These are phyloP conservation scores for Zychaea mexicana DNA, from an alignment of 371 early-diverging fungal genomes.

Conservation along the genomic window DNA sequence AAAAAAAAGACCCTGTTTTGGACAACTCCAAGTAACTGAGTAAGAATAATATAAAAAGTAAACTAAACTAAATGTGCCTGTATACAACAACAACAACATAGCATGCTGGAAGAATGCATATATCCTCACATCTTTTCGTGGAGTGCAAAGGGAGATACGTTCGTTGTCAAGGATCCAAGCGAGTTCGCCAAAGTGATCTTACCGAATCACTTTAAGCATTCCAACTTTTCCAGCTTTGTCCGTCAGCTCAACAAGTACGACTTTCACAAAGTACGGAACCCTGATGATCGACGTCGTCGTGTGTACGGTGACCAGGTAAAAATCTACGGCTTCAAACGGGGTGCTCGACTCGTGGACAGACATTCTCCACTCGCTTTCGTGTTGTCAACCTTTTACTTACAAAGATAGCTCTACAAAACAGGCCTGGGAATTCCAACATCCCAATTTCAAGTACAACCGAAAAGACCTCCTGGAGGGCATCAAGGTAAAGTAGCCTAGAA, in stretches of 20 bases:
- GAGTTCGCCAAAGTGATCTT: slow-evolving; percentile 75
- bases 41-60: no score
- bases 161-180: slow-evolving; percentile 81
- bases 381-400: no score
- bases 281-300: slow-evolving; percentile 61
- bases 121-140: slow-evolving; percentile 73
- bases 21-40: no score
- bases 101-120: slow-evolving; percentile 71
- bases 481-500: slow-evolving; percentile 26
- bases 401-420: slow-evolving; percentile 13
- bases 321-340: no score
- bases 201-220: slow-evolving; percentile 90
- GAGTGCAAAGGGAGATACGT: slow-evolving; percentile 78
- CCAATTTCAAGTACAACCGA: slow-evolving; percentile 67
- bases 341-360: no score
- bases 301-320: slow-evolving; percentile 69
- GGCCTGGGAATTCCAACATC: slow-evolving; percentile 82
- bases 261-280: slow-evolving; percentile 80
- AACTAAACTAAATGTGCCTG: no score
- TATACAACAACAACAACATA: no score
- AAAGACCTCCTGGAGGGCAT: slow-evolving; percentile 65
- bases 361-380: no score
- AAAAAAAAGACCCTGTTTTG: no score
- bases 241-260: slow-evolving; percentile 95
- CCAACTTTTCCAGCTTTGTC: slow-evolving; percentile 92